These are phyloP conservation scores for Penicillium sp. DNA, from an alignment of 2,329 filamentous ascomycete species.

Conservation along the genomic window DNA sequence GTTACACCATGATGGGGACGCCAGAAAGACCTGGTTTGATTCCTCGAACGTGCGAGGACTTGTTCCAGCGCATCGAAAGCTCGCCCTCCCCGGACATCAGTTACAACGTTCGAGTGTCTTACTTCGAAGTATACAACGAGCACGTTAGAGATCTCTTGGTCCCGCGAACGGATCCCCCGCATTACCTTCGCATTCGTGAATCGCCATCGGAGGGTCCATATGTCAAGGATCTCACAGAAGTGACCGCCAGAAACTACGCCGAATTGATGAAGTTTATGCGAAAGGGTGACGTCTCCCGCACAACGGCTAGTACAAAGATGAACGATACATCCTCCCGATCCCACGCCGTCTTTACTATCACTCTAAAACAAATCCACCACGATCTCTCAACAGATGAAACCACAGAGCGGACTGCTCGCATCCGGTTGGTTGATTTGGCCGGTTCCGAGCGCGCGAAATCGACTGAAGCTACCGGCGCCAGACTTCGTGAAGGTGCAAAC, in stretches of 20 bases:
- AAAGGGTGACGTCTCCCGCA: conserved; percentile 82
- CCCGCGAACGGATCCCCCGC: conserved; percentile 74
- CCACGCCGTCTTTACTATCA: conserved; percentile 96
- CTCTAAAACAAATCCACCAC: conserved; percentile 97
- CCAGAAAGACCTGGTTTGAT: conserved; percentile 86
- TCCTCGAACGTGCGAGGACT: conserved; percentile 89
- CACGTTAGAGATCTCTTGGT: conserved; percentile 93
- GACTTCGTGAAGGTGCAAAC: conserved; percentile 91
- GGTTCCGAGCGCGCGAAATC: conserved; percentile 93
- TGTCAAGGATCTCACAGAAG: conserved; percentile 93
- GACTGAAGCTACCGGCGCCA: conserved; percentile 89
- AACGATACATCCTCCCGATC: conserved; percentile 97
- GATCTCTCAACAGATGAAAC: conserved; percentile 97
- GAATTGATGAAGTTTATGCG: conserved; percentile 93
- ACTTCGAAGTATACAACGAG: conserved; percentile 99
- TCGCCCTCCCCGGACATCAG: conserved; percentile 87
- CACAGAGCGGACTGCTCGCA: conserved; percentile 89
- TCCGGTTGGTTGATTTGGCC: conserved; percentile 90
- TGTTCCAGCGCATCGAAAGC: conserved; percentile 89
- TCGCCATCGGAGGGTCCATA: conserved; percentile 94
- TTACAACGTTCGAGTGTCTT: conserved; percentile 95
- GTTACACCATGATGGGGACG: conserved; percentile 96
- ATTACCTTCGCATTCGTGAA: conserved; percentile 96
- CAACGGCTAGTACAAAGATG: conserved; percentile 95
- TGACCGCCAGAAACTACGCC: conserved; percentile 80